Evolutionary conservation across 2,329 filamentous ascomycete species (phyloP).

Genomic region (Ophiosphaerella herpotricha): DNA sequence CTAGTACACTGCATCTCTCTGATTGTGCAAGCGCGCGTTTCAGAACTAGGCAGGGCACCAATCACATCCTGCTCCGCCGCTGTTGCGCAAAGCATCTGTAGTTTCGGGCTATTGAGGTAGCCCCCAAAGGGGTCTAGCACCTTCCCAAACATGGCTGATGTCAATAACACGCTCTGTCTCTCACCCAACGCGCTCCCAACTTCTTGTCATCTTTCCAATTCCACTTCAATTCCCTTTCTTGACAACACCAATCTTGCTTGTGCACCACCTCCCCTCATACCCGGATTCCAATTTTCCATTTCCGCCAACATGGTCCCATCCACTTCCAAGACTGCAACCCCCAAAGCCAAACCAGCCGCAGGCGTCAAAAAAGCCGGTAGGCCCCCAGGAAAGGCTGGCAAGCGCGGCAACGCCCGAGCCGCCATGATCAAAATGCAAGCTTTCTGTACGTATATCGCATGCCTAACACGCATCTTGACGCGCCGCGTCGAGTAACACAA

Average conservation of each 20-base stretch:
- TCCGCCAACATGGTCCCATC: slow-evolving; percentile 28
- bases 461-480: too few species aligned
- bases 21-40: slow-evolving; percentile 7
- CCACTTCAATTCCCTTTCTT: neutral
- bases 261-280: too few species aligned
- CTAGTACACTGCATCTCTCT: too few species aligned
- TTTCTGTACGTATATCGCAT: slow-evolving; percentile 36
- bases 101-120: neutral
- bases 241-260: neutral
- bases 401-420: slow-evolving; percentile 30
- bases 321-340: slow-evolving; percentile 28
- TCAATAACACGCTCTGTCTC: slow-evolving; percentile 11
- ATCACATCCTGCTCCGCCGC: neutral
- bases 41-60: slow-evolving; percentile 14
- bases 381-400: slow-evolving; percentile 17
- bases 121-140: neutral
- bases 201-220: slow-evolving; percentile 3
- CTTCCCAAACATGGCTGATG: slow-evolving; percentile 1
- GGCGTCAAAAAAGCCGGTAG: slow-evolving; percentile 37
- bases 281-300: neutral
- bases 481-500: too few species aligned
- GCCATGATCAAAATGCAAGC: slow-evolving; percentile 45
- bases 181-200: slow-evolving; percentile 10
- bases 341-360: slow-evolving; percentile 25
- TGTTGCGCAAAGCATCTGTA: slow-evolving; percentile 4